Evolutionary conservation across 176 grass and related monocot species (phyloP).

Genomic region (Eleusine indica): DNA sequence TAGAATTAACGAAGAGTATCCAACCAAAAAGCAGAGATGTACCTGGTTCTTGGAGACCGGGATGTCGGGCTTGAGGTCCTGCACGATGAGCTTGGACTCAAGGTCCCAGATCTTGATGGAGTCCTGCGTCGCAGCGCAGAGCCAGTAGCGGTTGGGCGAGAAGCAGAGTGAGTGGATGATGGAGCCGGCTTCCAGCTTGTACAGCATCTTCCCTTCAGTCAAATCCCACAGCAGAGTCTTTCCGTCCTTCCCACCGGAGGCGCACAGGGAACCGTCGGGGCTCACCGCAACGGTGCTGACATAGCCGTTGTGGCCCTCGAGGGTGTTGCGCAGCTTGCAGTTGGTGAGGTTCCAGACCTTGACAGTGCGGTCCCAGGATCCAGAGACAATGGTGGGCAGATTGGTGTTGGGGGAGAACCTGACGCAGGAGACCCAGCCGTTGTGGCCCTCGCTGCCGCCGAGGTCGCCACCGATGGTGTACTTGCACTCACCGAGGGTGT

Average conservation of each 20-base stretch:
- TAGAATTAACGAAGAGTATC: neutral
- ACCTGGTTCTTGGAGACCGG: constrained; percentile 62
- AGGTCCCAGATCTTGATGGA: constrained; percentile 75
- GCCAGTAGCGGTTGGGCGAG: constrained; percentile 73
- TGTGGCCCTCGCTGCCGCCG: constrained; percentile 54
- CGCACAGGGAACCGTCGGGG: constrained; percentile 64
- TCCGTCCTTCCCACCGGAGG: constrained; percentile 67
- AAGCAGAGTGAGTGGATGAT: constrained; percentile 81
- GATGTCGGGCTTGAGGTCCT: constrained; percentile 69
- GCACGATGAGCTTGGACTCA: constrained; percentile 64
- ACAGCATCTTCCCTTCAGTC: constrained; percentile 49
- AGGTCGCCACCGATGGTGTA: constrained; percentile 70
- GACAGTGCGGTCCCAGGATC: constrained; percentile 66
- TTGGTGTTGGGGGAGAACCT: constrained; percentile 54
- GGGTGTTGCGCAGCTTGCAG: constrained; percentile 60
- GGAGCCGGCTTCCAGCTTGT: constrained; percentile 53
- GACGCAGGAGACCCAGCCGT: constrained; percentile 66
- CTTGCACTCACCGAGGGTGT: constrained; percentile 87
- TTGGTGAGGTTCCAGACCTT: constrained; percentile 81
- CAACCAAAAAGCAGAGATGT: neutral
- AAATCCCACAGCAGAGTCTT: constrained; percentile 56
- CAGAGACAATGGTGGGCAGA: constrained; percentile 59
- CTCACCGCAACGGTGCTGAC: constrained; percentile 67
- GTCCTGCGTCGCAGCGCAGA: constrained; percentile 64
- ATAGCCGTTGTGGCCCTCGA: constrained; percentile 54